Evolutionary conservation across 352 stramenopile genomes (phyloP).

Genomic region (Phytophthora citricola): DNA sequence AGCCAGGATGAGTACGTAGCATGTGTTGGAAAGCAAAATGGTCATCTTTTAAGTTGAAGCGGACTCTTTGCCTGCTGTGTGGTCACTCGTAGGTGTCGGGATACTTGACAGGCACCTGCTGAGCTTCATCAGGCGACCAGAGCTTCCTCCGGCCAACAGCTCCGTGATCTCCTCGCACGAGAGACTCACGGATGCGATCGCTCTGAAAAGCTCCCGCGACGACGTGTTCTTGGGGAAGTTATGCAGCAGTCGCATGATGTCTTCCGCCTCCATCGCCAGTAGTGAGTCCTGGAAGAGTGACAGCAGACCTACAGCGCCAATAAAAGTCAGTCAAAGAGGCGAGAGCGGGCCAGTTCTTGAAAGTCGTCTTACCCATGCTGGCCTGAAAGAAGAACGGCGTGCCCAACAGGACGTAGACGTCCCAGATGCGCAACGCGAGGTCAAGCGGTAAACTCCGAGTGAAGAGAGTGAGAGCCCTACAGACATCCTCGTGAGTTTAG

Average conservation of each 20-base stretch:
- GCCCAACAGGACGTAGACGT: conserved; percentile 82
- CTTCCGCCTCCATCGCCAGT: conserved; percentile 73
- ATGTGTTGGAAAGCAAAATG: conserved; percentile 15
- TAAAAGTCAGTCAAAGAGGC: conserved; percentile 1
- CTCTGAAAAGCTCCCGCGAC: conserved; percentile 65
- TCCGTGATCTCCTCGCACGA: conserved; percentile 76
- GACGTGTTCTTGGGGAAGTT: conserved; percentile 70
- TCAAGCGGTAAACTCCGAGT: conserved; percentile 77
- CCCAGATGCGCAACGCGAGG: conserved; percentile 80
- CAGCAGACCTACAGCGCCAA: conserved; percentile 56
- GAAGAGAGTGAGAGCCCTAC: conserved; percentile 83
- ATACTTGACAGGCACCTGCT: conserved; percentile 70
- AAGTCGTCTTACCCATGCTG: conserved; percentile 66
- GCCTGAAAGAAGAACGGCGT: conserved; percentile 90
- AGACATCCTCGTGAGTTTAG: conserved; percentile 4
- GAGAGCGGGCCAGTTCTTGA: not conserved
- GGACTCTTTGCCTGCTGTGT: not conserved
- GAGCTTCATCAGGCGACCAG: conserved; percentile 78
- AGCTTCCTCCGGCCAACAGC: conserved; percentile 69
- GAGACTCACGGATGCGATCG: conserved; percentile 71
- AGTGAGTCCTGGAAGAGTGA: conserved; percentile 74
- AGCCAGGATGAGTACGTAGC: too few relatives aligned
- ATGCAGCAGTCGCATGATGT: conserved; percentile 84
- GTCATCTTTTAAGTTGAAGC: conserved; percentile 29
- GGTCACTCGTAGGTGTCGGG: conserved; percentile 77